Evolutionary conservation across 805 yeast species (phyloP).

Genomic region (Wickerhamiella vanderwaltii): DNA sequence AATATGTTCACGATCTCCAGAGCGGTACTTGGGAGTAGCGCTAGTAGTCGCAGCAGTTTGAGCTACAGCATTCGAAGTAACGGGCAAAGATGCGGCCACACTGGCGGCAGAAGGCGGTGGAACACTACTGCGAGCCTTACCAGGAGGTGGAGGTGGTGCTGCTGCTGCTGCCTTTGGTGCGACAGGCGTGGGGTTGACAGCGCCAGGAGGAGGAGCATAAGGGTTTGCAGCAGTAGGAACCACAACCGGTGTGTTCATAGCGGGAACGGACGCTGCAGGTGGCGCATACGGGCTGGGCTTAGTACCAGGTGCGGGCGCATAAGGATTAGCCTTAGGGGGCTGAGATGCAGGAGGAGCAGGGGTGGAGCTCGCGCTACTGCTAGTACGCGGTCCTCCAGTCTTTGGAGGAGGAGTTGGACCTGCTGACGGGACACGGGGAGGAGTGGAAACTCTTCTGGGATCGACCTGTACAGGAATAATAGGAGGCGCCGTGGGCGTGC

Average conservation of each 20-base stretch:
- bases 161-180: constrained; percentile 11
- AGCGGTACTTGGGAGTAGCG: constrained; percentile 31
- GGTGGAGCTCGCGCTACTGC: constrained; percentile 12
- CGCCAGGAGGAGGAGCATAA: constrained; percentile 20
- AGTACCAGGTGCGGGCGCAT: constrained; percentile 21
- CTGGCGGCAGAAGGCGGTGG: constrained; percentile 15
- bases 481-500: constrained; percentile 20
- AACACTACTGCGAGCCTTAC: constrained; percentile 9
- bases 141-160: constrained; percentile 15
- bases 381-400: constrained; percentile 5
- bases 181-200: constrained; percentile 10
- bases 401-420: constrained; percentile 12
- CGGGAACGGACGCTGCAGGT: constrained; percentile 18
- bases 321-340: constrained; percentile 24
- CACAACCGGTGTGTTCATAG: too few species aligned
- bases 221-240: constrained; percentile 18
- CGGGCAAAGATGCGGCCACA: constrained; percentile 17
- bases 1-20: constrained; percentile 59
- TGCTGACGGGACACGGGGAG: constrained; percentile 6
- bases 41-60: constrained; percentile 19
- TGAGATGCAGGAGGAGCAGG: constrained; percentile 21
- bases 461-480: constrained; percentile 8
- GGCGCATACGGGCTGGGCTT: constrained; percentile 34
- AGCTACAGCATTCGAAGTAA: not conserved
- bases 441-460: constrained; percentile 12